Evolutionary conservation across 139 green algal genomes (phyloP), one percentile per base, ranked within the genome.

Genomic region (Tetradesmus lagerheimii): DNA sequence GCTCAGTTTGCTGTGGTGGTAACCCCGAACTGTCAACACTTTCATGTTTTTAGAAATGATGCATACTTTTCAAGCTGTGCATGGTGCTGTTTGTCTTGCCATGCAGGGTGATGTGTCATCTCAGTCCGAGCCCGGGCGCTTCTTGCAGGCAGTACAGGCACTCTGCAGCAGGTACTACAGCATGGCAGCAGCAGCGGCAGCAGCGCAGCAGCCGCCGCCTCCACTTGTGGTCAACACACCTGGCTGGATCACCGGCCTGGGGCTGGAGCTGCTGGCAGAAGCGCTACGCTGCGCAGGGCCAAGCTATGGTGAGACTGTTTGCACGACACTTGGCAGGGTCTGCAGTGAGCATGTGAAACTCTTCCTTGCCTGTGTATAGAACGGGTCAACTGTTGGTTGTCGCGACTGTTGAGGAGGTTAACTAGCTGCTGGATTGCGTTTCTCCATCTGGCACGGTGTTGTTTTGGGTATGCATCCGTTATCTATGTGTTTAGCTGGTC

Each of bases 171-270:
- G 92, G 89, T 95, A 95, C 90, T 80, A 85, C 39, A 75, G 53
- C 11, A 31, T 86, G 66, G 57, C 78, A 50, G 71, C 35, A 81
- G 81, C 74, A 67, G 86, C 91, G 86, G 88, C 43, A 67, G 71
- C 81, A 83, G 87, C 78, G 62, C 77, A 77, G 20, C 85, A 83
- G 84, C 66, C 31, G 39, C 57, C 82, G 86, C 91, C 91, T 29
- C 95, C 96, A 0, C 82, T 99, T 43, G 93, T 99, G 16, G 86
- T 98, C 85, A 99, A 99, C 89, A 97, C 95, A 6, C 94, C 95
- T 80, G 97, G 97, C 85, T 99, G 97, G 96, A 91, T 98, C 45
- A 96, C 96, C 89, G 96, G 97, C 0, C 35, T 97, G 12, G 97
- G 97, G 0, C 91, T 96, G 50, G 96, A 98, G 27, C 66, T 98